A percentile compares a stretch with the other conserved stretches of the same genome.
phyloP scores from a whole-genome alignment of 805 yeast species.

The Naumovozyma castellii region DNA sequence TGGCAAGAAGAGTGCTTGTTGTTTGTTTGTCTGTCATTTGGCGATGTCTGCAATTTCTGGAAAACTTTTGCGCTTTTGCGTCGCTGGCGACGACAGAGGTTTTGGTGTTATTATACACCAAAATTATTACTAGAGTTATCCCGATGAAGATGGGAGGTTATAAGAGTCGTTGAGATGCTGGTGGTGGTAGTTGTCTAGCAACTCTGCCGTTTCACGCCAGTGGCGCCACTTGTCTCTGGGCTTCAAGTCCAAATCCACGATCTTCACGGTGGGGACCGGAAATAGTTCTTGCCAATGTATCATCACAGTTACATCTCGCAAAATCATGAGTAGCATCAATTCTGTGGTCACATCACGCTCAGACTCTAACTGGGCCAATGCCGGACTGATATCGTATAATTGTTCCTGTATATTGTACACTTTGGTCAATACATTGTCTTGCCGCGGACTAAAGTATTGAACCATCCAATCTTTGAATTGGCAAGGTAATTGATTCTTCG shows the following conservation, averaged over 20 bases:
- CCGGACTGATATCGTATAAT: conserved; percentile 1
- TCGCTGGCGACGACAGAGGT: conserved; percentile 5
- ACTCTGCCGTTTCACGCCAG: conserved; percentile 33
- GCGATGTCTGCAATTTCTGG: neutral
- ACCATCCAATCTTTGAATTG: conserved; percentile 10
- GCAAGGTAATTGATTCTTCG: conserved; percentile 5
- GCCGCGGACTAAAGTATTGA: conserved; percentile 12
- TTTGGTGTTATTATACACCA: no score
- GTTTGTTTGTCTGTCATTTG: neutral
- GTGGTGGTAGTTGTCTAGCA: conserved; percentile 1
- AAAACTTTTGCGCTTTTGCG: neutral
- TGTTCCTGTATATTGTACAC: conserved; percentile 19
- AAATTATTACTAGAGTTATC: no score
- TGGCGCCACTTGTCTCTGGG: conserved; percentile 37
- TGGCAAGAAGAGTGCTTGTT: no score
- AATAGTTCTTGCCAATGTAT: conserved; percentile 22
- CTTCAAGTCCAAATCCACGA: conserved; percentile 49
- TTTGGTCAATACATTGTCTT: conserved; percentile 16
- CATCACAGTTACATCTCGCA: conserved; percentile 33
- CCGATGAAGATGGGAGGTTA: no score
- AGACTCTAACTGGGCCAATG: conserved; percentile 2
- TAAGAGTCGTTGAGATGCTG: no score
- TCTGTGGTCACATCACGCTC: conserved; percentile 11
- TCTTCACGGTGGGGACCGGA: no score
- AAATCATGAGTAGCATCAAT: conserved; percentile 28